A percentile compares a stretch with the other conserved stretches of the same genome.
Conservation (phyloP, 2,329 filamentous ascomycete genomes). For the Diplodia sapinea region DNA sequence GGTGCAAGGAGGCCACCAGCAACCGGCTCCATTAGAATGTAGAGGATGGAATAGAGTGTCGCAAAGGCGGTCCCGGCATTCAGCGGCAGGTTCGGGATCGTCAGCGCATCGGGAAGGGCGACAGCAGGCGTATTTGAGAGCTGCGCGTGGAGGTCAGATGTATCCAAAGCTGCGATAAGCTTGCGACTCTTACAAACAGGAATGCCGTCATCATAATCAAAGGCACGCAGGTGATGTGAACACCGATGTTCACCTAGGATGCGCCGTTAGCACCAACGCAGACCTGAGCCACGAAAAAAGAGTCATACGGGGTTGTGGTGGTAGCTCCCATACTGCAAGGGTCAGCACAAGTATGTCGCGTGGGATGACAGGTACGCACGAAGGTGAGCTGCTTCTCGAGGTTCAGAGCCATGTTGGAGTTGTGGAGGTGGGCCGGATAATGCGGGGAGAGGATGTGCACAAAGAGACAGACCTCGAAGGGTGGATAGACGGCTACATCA, state of each 20-base stretch:
- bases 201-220: conserved; percentile 74
- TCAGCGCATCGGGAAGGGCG: conserved; percentile 59
- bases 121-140: conserved; percentile 63
- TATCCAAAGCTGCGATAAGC: background rate
- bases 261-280: conserved; percentile 34
- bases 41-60: conserved; percentile 74
- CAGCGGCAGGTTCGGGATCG: conserved; percentile 62
- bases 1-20: conserved; percentile 79
- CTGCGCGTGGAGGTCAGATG: conserved; percentile 43
- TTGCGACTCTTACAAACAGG: conserved; percentile 65
- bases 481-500: conserved; percentile 20
- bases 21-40: conserved; percentile 91
- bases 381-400: conserved; percentile 83
- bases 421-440: conserved; percentile 9
- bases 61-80: conserved; percentile 65
- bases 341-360: conserved; percentile 15
- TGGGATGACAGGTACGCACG: conserved; percentile 59
- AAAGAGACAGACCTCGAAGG: conserved; percentile 24
- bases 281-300: conserved; percentile 31
- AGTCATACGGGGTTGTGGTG: conserved; percentile 71
- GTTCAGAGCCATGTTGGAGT: conserved; percentile 64
- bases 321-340: conserved; percentile 76
- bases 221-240: conserved; percentile 82
- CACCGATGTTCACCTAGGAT: conserved; percentile 71
- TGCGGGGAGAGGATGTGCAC: conserved; percentile 23